Evolutionary conservation across 805 yeast genomes (phyloP).

Genomic region (Suhomyces canberraensis): DNA sequence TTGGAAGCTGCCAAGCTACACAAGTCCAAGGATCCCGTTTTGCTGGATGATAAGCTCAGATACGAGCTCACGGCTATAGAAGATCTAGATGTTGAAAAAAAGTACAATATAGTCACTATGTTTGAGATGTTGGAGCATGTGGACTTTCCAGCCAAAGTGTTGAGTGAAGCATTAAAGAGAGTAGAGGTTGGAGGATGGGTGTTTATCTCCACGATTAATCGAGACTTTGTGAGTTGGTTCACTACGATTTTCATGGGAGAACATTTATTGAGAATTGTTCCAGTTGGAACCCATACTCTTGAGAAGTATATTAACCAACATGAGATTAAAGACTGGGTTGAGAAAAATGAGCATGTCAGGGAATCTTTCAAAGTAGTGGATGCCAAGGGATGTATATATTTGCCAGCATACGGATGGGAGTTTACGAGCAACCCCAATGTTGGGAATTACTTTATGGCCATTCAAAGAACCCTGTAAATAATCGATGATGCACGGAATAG

Average conservation of each 20-base stretch:
- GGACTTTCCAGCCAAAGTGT: conserved; percentile 71
- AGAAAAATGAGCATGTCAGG: conserved; percentile 24
- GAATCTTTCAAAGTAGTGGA: conserved; percentile 55
- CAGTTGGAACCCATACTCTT: conserved; percentile 87
- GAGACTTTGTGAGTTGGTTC: conserved; percentile 83
- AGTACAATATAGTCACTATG: conserved; percentile 78
- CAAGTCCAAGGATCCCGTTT: conserved; percentile 58
- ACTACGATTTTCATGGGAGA: conserved; percentile 93
- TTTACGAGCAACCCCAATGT: conserved; percentile 55
- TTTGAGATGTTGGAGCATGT: conserved; percentile 97
- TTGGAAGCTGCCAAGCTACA: conserved; percentile 76
- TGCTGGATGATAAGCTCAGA: conserved; percentile 46
- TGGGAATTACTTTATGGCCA: conserved; percentile 91
- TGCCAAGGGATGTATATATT: conserved; percentile 74
- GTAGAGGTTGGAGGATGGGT: conserved; percentile 81
- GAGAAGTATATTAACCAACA: conserved; percentile 76
- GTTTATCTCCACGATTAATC: conserved; percentile 86
- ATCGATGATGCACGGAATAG: too few relatives aligned
- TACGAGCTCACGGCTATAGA: conserved; percentile 68
- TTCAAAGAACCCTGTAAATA: conserved; percentile 40
- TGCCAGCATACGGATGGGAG: conserved; percentile 85
- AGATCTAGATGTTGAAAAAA: conserved; percentile 42
- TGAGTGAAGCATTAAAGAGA: conserved; percentile 62
- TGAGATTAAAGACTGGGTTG: conserved; percentile 70
- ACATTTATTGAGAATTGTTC: conserved; percentile 74